Evolutionary conservation across 169 alveolate genomes (phyloP).

Genomic region (Cryptosporidium bovis): DNA sequence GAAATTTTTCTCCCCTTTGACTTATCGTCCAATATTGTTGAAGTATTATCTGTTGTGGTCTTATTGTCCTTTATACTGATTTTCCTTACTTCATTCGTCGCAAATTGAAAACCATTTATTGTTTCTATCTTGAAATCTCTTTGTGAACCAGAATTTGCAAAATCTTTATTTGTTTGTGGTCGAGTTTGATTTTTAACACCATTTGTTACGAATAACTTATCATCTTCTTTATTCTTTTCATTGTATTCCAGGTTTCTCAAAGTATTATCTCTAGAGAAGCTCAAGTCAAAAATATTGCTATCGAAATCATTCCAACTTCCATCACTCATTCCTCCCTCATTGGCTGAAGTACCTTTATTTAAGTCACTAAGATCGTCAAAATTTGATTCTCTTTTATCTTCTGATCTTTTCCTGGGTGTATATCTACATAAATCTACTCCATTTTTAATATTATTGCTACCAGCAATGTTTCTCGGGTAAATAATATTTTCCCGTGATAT

Average conservation of each 20-base stretch:
- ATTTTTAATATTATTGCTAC: not conserved
- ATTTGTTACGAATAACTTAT: not conserved
- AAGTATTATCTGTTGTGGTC: not conserved
- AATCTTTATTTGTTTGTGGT: not conserved
- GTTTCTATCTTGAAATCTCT: not conserved
- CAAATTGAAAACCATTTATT: slow-evolving; percentile 3
- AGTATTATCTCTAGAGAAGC: slow-evolving; percentile 4
- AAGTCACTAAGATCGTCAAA: not conserved
- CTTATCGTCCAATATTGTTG: slow-evolving; percentile 6
- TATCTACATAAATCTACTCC: not conserved
- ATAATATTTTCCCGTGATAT: not conserved
- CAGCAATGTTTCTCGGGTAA: not conserved
- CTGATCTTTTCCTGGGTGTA: not conserved
- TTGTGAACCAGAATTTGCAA: not conserved
- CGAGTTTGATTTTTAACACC: not conserved
- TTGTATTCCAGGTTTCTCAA: not conserved
- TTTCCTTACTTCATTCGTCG: not conserved
- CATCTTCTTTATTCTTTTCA: not conserved
- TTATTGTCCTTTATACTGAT: not conserved
- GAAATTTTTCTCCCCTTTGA: slow-evolving; percentile 26
- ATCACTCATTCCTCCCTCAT: not conserved
- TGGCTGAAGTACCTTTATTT: not conserved
- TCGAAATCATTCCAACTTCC: slow-evolving; percentile 47
- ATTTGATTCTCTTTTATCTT: not conserved
- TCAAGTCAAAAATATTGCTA: slow-evolving; percentile 38